Percentiles rank a stretch among this genome's conserved stretches.
These are phyloP conservation scores for Spirogloea muscicola DNA, from an alignment of 139 green algal genomes.

Conservation along the genomic window DNA sequence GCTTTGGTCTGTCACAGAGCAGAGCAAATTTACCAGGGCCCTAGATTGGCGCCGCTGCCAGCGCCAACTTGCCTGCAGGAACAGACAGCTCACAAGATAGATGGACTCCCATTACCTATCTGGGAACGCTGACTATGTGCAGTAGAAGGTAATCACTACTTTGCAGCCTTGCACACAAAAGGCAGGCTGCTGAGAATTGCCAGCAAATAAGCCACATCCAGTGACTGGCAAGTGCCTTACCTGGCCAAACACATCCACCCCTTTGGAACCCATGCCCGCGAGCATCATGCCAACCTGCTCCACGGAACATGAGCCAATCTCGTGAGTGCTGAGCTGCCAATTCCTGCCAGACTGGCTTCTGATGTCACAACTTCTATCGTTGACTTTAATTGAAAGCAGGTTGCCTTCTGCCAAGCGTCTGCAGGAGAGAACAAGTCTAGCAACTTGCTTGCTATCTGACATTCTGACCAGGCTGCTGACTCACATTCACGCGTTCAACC, in stretches of 20 bases:
- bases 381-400: neutral
- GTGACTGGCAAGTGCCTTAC: neutral
- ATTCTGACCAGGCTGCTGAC: neutral
- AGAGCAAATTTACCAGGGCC: constrained; percentile 7
- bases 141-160: neutral
- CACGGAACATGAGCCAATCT: neutral
- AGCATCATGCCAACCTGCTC: constrained; percentile 34
- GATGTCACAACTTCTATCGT: neutral
- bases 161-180: neutral
- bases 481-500: constrained; percentile 42
- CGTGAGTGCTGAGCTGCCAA: neutral
- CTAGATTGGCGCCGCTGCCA: constrained; percentile 38
- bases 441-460: neutral
- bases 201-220: too few species aligned
- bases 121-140: neutral
- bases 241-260: constrained; percentile 32
- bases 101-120: neutral
- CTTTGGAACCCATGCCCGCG: constrained; percentile 18
- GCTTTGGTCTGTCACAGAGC: neutral
- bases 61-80: constrained; percentile 21
- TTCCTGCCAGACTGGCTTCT: neutral
- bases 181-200: neutral
- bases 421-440: neutral
- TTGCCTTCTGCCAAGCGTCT: neutral
- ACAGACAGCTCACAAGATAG: constrained; percentile 25